A percentile compares a stretch with the other conserved stretches of the same genome.
These are phyloP conservation scores for Perkinsus olseni DNA, from an alignment of 169 alveolate genomes.

Conservation along the genomic window DNA sequence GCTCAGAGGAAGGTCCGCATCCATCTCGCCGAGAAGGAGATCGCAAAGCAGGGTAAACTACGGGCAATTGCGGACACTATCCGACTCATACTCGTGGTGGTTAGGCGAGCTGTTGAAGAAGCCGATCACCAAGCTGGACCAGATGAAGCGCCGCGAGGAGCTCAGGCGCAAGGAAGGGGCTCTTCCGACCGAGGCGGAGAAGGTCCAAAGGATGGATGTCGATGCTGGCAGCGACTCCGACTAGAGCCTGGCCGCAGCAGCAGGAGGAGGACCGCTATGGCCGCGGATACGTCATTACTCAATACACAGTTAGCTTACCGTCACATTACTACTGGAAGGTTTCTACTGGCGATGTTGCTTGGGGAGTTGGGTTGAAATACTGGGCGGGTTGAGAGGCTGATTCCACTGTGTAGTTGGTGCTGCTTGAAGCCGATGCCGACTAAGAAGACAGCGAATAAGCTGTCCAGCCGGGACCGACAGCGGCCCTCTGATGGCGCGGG, in stretches of 20 bases:
- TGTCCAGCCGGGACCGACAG: neutral
- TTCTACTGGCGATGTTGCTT: neutral
- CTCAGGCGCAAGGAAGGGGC: neutral
- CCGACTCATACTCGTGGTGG: no score
- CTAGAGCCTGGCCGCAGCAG: neutral
- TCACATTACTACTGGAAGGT: neutral
- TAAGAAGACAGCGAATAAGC: neutral
- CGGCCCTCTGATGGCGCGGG: neutral
- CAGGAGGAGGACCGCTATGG: neutral
- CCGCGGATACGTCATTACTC: neutral
- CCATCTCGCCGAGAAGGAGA: neutral
- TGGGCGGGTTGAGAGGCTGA: neutral
- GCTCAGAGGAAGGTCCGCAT: neutral
- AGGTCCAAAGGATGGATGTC: neutral
- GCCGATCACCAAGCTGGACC: constrained; percentile 1
- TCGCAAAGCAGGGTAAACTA: neutral
- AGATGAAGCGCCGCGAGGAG: constrained; percentile 1
- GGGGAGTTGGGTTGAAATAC: neutral
- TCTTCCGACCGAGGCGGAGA: neutral
- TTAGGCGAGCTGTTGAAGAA: neutral
- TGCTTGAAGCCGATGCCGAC: neutral
- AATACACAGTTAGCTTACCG: neutral
- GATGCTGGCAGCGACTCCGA: neutral
- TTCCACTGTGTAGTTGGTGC: neutral
- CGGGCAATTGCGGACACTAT: no score